Conservation (phyloP, 2,329 filamentous ascomycete genomes). For the Lecanoromycetidae sp. region DNA sequence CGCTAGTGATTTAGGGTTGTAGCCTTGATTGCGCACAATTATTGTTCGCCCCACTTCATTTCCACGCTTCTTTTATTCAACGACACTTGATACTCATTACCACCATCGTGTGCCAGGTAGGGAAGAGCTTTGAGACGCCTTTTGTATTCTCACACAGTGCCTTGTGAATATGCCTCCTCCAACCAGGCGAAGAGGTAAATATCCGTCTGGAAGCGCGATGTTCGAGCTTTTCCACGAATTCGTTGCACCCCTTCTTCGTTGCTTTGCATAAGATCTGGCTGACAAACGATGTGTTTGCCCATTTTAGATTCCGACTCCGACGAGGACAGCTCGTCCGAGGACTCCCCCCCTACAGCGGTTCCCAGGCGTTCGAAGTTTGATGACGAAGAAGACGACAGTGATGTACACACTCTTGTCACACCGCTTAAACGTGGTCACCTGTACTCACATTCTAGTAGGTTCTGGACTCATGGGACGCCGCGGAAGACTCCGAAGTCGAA, state of each 20-base stretch:
- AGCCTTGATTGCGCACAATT: no score
- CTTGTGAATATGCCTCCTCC: slow-evolving; percentile 7
- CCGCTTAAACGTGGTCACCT: not conserved
- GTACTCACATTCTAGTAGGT: slow-evolving; percentile 43
- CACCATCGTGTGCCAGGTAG: no score
- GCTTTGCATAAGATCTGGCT: not conserved
- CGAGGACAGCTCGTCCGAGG: slow-evolving; percentile 39
- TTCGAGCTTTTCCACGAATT: not conserved
- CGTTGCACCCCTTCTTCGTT: not conserved
- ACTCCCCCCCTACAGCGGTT: slow-evolving; percentile 32
- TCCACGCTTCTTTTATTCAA: not conserved
- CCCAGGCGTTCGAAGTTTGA: slow-evolving; percentile 60
- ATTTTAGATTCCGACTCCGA: slow-evolving; percentile 20
- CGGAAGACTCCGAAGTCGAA: slow-evolving; percentile 92
- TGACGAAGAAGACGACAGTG: slow-evolving; percentile 75
- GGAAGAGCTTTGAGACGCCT: no score
- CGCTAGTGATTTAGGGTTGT: not conserved
- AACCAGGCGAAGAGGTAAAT: slow-evolving; percentile 5
- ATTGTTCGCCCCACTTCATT: no score
- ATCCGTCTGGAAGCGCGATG: no score
- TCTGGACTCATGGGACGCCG: slow-evolving; percentile 91
- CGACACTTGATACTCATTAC: no score
- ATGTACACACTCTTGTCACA: slow-evolving; percentile 43
- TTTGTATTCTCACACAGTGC: not conserved
- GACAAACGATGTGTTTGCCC: not conserved